phyloP scores from a whole-genome alignment of 305 asterid species.

The Rubia balearica region DNA sequence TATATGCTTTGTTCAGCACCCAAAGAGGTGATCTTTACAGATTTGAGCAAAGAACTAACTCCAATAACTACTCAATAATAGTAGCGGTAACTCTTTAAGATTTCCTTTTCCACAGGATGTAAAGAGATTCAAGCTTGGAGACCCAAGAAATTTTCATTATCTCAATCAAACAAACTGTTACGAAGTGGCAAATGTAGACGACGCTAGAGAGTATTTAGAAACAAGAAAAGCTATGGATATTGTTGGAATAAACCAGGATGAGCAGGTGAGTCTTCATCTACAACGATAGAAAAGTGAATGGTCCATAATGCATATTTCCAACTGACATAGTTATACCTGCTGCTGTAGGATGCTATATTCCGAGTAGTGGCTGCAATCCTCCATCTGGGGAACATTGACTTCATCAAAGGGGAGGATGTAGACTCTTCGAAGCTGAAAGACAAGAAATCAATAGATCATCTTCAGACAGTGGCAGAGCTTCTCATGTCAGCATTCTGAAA shows the following conservation, averaged over 20 bases:
- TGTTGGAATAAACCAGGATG: slow-evolving; percentile 83
- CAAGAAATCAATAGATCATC: slow-evolving; percentile 64
- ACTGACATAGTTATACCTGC: slow-evolving; percentile 6
- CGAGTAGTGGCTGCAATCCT: slow-evolving; percentile 91
- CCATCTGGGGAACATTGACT: slow-evolving; percentile 78
- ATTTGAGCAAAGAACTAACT: background rate
- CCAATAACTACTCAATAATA: background rate
- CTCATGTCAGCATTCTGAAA: slow-evolving; percentile 47
- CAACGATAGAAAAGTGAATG: background rate
- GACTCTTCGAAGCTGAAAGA: slow-evolving; percentile 82
- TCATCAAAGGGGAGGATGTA: slow-evolving; percentile 65
- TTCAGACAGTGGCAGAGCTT: slow-evolving; percentile 81
- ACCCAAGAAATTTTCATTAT: slow-evolving; percentile 74
- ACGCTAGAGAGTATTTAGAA: slow-evolving; percentile 81
- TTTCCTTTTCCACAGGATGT: slow-evolving; percentile 43
- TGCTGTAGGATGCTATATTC: slow-evolving; percentile 77
- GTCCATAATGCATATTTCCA: background rate
- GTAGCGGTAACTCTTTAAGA: slow-evolving; percentile 17
- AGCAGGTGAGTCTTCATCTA: slow-evolving; percentile 41
- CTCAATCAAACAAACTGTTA: slow-evolving; percentile 77
- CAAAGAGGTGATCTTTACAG: slow-evolving; percentile 55
- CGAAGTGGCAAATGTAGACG: slow-evolving; percentile 78
- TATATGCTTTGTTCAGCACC: slow-evolving; percentile 97
- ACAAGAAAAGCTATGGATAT: slow-evolving; percentile 94
- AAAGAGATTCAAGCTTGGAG: slow-evolving; percentile 64